These are phyloP conservation scores for Exophiala bonariae DNA, from an alignment of 2,329 filamentous ascomycete species.

Conservation along the genomic window DNA sequence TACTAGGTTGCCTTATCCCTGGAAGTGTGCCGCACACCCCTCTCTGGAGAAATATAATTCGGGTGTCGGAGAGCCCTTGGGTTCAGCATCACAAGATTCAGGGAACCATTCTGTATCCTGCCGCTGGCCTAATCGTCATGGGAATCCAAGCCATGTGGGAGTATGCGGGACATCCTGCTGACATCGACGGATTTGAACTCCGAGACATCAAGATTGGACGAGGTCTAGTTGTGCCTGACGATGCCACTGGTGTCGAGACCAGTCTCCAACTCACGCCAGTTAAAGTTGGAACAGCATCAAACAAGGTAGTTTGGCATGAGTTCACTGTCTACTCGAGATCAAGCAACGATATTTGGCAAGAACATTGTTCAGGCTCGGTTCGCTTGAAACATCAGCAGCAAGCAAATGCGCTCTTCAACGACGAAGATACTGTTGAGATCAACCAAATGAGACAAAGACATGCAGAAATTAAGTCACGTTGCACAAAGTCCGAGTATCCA, in stretches of 20 bases:
- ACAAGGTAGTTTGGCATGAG: not conserved
- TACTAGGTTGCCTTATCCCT: constrained; percentile 22
- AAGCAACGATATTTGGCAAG: constrained; percentile 1
- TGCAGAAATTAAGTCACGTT: constrained; percentile 5
- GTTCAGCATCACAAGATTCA: constrained; percentile 31
- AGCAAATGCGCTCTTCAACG: constrained; percentile 3
- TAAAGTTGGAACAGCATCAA: constrained; percentile 5
- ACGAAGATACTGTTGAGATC: constrained; percentile 1
- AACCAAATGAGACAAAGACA: constrained; percentile 1
- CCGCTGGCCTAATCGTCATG: constrained; percentile 33
- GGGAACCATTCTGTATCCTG: constrained; percentile 30
- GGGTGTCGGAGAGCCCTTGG: constrained; percentile 32
- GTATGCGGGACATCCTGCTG: not conserved
- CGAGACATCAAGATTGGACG: constrained; percentile 24
- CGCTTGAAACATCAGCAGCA: constrained; percentile 2
- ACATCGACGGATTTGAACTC: constrained; percentile 20
- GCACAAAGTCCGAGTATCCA: constrained; percentile 18
- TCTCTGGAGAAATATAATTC: constrained; percentile 33
- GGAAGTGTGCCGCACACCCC: constrained; percentile 15
- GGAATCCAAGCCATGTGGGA: constrained; percentile 30
- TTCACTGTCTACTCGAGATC: constrained; percentile 12
- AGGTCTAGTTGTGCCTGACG: constrained; percentile 10
- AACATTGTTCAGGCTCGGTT: constrained; percentile 9
- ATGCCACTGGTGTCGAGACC: constrained; percentile 20
- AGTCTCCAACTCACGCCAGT: constrained; percentile 12